Conservation (phyloP, 495 filamentous ascomycete species). For the Aspergillus conjunctus region DNA sequence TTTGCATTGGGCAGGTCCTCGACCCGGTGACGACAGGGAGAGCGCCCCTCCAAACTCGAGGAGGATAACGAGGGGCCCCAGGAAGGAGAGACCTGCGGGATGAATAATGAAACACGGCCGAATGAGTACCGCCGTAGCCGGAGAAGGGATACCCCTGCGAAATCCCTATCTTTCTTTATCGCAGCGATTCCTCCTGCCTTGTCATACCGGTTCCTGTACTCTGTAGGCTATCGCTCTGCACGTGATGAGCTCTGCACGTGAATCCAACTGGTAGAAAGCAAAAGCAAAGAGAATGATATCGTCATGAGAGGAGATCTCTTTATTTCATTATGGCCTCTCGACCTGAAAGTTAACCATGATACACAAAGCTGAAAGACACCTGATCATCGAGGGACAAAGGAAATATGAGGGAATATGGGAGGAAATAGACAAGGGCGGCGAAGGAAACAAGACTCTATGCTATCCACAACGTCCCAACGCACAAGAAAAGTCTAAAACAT, state of each 20-base stretch:
- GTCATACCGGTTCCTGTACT: neutral
- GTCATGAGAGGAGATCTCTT: conserved; percentile 33
- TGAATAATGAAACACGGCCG: neutral
- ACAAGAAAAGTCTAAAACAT: conserved; percentile 29
- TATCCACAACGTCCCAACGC: conserved; percentile 28
- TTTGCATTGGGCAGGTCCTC: conserved; percentile 14
- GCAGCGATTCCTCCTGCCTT: neutral
- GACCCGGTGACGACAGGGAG: conserved; percentile 6
- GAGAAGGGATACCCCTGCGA: neutral
- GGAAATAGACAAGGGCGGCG: conserved; percentile 25
- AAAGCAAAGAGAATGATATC: conserved; percentile 10
- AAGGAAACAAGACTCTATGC: conserved; percentile 30
- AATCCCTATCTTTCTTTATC: neutral
- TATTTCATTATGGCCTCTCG: conserved; percentile 29
- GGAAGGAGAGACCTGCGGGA: neutral
- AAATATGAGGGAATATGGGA: conserved; percentile 22
- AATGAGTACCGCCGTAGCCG: neutral
- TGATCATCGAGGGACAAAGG: conserved; percentile 22
- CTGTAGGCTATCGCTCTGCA: neutral
- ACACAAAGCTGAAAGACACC: conserved; percentile 26
- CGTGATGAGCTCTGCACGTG: conserved; percentile 6
- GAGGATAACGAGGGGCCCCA: neutral
- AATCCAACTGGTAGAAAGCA: neutral
- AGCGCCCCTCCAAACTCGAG: conserved; percentile 1
- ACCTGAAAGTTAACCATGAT: conserved; percentile 30